Evolutionary conservation across 1,284 basidiomycete genomes (phyloP).

Genomic region (Psilocybe mexicana): DNA sequence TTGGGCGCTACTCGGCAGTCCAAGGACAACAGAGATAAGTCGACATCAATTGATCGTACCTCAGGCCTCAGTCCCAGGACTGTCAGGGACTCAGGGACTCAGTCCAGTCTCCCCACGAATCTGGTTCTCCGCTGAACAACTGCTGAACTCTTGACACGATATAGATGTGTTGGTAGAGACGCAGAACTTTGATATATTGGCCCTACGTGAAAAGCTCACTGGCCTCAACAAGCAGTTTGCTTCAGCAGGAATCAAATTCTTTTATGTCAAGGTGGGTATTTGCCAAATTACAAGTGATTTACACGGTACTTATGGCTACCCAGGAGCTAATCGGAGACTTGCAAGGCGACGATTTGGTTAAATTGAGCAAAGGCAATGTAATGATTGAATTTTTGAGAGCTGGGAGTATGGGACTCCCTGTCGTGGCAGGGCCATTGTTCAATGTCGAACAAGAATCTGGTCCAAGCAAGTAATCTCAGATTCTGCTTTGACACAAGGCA

Average conservation of each 20-base stretch:
- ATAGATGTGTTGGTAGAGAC: constrained; percentile 37
- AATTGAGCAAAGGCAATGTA: constrained; percentile 28
- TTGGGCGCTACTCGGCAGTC: constrained; percentile 33
- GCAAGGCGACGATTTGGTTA: constrained; percentile 17
- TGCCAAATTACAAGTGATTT: background rate
- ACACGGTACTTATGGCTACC: background rate
- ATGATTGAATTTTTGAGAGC: constrained; percentile 31
- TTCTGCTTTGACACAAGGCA: background rate
- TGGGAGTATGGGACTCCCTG: constrained; percentile 32
- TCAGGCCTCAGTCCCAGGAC: too few relatives aligned
- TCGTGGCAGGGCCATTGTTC: constrained; percentile 23
- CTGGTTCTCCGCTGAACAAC: too few relatives aligned
- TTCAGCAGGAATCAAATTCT: constrained; percentile 28
- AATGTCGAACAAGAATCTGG: constrained; percentile 13
- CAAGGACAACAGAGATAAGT: constrained; percentile 32
- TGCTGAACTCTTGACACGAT: constrained; percentile 29
- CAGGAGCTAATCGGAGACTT: constrained; percentile 22
- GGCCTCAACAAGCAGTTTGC: constrained; percentile 29
- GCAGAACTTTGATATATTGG: constrained; percentile 18
- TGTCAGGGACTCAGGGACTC: too few relatives aligned
- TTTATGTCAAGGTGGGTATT: constrained; percentile 29
- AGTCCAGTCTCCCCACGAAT: too few relatives aligned
- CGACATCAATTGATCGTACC: too few relatives aligned
- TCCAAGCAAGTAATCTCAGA: constrained; percentile 7
- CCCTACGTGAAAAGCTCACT: constrained; percentile 23